Evolutionary conservation across 257 asterid species (phyloP), one percentile per base, ranked within the genome.

Genomic region (Solanum piurae): DNA sequence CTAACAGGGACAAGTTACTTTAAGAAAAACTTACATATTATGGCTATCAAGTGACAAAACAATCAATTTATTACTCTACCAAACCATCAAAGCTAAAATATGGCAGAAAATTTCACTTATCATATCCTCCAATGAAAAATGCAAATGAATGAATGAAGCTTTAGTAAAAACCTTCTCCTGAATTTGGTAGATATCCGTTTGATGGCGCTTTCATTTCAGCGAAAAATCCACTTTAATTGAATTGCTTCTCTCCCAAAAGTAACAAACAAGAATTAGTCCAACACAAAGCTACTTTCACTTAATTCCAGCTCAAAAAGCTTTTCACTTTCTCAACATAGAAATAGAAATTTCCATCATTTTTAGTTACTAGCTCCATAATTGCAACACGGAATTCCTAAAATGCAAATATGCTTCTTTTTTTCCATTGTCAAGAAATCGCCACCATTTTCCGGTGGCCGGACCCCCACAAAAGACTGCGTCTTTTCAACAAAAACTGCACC

Each of bases 131-230:
- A 20, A 71, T 31, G 77, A 71, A 10, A 44, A 85, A 85, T 73
- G 80, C 13, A n/a, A 60, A 9, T 62, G 84, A 89, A 73, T 73
- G 31, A 83, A 12, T 85, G 34, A 86, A 74, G 49, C 68, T 64
- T 11, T 64, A n/a, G 8, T 64, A n/a, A 64, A 64, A 11, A 95
- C 99, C 98, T 94, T 97, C 98, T 73, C 89, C 97, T 69, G 99
- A 88, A 93, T 94, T 96, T 86, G 95, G 90, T 90, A 92, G 83
- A 89, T 90, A 95, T 72, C 95, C 99, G 88, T 88, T 92, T 71
- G 97, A 86, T 87, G 98, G 94, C 84, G 96, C 91, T 97, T 95
- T 97, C 99, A 94, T 97, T 87, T 87, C 89, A 42, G 27, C 66
- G 52, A 91, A 85, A 88, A 80, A 4, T n/a, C 72, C 72, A 64